Percentiles rank a stretch among this genome's conserved stretches.
These are phyloP conservation scores for Ganoderma leucocontextum DNA, from an alignment of 1,284 basidiomycete species.

Conservation along the genomic window DNA sequence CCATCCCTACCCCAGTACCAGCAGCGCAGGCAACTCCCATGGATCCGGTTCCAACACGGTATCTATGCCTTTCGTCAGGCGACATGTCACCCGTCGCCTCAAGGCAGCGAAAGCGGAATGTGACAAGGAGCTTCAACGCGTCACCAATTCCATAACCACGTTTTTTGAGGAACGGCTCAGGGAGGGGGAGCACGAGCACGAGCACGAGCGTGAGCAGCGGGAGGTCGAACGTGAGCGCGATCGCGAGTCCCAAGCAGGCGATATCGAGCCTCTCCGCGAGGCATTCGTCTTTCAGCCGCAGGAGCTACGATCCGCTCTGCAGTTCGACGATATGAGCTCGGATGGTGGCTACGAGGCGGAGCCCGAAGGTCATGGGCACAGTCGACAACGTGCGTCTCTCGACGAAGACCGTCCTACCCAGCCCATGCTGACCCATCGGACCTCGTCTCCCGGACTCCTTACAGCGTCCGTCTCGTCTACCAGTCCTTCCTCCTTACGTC, in stretches of 20 bases:
- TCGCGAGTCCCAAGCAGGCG: slow-evolving; percentile 53
- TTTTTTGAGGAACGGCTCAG: slow-evolving; percentile 93
- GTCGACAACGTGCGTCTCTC: slow-evolving; percentile 77
- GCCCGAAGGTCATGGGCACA: slow-evolving; percentile 66
- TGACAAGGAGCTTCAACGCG: slow-evolving; percentile 92
- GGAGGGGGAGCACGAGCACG: slow-evolving; percentile 69
- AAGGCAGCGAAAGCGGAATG: slow-evolving; percentile 95
- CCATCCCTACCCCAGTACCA: slow-evolving; percentile 45
- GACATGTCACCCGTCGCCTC: slow-evolving; percentile 93
- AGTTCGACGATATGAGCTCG: slow-evolving; percentile 74
- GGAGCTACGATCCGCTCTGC: slow-evolving; percentile 62
- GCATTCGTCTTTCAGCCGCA: slow-evolving; percentile 63
- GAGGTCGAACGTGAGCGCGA: slow-evolving; percentile 56
- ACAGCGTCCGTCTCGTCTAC: slow-evolving; percentile 69
- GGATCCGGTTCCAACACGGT: slow-evolving; percentile 74
- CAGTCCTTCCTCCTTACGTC: slow-evolving; percentile 72
- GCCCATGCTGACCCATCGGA: slow-evolving; percentile 60
- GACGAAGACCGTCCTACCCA: slow-evolving; percentile 50
- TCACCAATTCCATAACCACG: slow-evolving; percentile 91
- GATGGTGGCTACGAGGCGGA: slow-evolving; percentile 85
- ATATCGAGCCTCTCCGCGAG: slow-evolving; percentile 64
- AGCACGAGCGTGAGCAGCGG: slow-evolving; percentile 69
- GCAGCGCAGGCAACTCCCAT: slow-evolving; percentile 46
- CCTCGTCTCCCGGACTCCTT: slow-evolving; percentile 62
- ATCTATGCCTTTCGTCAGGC: slow-evolving; percentile 90